Evolutionary conservation across 1,284 basidiomycete genomes (phyloP), one percentile per base, ranked within the genome.

Genomic region (Kwoniella shivajii): DNA sequence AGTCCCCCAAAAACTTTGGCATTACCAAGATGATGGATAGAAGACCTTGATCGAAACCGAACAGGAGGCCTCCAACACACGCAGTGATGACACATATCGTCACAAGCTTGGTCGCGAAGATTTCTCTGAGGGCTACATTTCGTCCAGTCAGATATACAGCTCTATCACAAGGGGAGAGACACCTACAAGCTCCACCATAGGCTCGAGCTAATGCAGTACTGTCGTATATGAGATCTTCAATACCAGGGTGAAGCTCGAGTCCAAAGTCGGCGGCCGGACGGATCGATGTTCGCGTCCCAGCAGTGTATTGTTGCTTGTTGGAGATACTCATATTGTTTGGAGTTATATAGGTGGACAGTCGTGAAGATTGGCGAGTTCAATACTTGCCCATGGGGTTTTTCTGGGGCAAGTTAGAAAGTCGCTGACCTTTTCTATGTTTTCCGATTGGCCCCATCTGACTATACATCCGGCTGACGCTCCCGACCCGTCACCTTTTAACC

Each of bases 1-100:
- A 73, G 6, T 58, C 50, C 0, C 20, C 31, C 2, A 68, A 59
- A 52, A 77, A 75, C 16, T 66, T 65, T 0, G 57, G 50, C 66
- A 75, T 71, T n/a, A 63, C 63, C 2, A 71, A 54, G 24, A 63
- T 62, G 43, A 74, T 69, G 6, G 68, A 69, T 3, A 72, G 47
- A 11, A 72, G 49, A 49, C 74, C 74, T 62, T 75, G 74, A 53
- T 73, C 59, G 44, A 63, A 67, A 6, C 65, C 60, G 33, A 68
- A 66, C 10, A 63, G 48, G 13, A 66, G 55, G 2, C 66, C 68
- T n/a, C 68, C 68, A 4, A 64, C 44, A 31, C 61, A 64, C 1
- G 64, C 61, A 3, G 60, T 48, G 13, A 65, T 22, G 2, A 60
- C 50, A 18, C 48, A 57, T 7, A 55, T 20, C 24, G 61, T 20